Evolutionary conservation across 257 asterid genomes (phyloP).

Genomic region (Marsdenia floribunda): DNA sequence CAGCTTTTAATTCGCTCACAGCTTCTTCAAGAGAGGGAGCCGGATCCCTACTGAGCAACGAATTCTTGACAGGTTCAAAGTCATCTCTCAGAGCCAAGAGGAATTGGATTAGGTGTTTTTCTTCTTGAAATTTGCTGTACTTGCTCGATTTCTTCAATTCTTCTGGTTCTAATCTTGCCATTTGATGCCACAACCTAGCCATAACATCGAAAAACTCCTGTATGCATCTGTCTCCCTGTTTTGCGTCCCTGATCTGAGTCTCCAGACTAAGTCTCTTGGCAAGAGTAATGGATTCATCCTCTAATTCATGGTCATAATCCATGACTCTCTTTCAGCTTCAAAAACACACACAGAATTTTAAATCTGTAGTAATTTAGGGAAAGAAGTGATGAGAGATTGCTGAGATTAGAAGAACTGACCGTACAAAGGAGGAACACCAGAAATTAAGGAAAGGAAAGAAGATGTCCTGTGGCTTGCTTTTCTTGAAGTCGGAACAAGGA

Average conservation of each 20-base stretch:
- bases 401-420: background rate
- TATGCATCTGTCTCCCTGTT: constrained; percentile 5
- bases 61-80: background rate
- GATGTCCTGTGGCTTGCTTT: background rate
- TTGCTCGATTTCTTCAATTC: background rate
- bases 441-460: background rate
- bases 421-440: background rate
- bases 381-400: background rate
- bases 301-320: background rate
- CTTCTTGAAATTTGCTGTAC: background rate
- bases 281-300: constrained; percentile 5
- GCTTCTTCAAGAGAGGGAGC: constrained; percentile 7
- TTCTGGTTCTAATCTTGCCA: background rate
- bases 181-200: constrained; percentile 8
- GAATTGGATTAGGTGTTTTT: background rate
- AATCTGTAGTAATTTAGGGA: background rate
- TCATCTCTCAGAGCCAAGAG: constrained; percentile 9
- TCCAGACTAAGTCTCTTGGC: constrained; percentile 5
- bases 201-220: background rate
- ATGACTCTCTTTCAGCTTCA: background rate
- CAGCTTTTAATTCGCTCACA: background rate
- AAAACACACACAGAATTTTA: background rate
- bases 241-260: constrained; percentile 2
- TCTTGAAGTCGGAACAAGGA: background rate
- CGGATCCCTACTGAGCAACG: background rate